A percentile compares a stretch with the other conserved stretches of the same genome.
Conservation (phyloP, 192 early-diverging fungal genomes). For the Coemansia sp. region DNA sequence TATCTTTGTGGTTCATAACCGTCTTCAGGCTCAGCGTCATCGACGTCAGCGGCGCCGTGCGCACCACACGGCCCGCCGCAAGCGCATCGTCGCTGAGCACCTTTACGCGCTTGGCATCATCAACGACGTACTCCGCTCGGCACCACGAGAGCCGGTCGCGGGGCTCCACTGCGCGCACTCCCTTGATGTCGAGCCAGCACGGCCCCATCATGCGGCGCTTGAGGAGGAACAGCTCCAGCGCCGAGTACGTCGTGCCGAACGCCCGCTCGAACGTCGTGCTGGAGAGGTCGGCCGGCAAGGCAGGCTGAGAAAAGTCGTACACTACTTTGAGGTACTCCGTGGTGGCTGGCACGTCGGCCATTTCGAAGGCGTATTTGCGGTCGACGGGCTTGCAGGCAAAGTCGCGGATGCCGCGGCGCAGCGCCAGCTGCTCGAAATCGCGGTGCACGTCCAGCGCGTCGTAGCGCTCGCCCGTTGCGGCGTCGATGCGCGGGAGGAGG, state of each 20-base stretch:
- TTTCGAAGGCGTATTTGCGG: conserved; percentile 93
- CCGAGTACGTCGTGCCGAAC: conserved; percentile 85
- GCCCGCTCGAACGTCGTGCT: conserved; percentile 78
- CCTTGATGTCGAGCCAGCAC: conserved; percentile 80
- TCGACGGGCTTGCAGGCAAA: conserved; percentile 64
- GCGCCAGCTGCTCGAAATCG: conserved; percentile 70
- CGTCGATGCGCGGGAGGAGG: conserved; percentile 75
- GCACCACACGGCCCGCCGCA: conserved; percentile 36
- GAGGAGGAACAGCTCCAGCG: conserved; percentile 91
- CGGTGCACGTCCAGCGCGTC: conserved; percentile 60
- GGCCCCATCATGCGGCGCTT: conserved; percentile 97
- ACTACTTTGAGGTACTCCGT: conserved; percentile 86
- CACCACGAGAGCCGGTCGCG: conserved; percentile 81
- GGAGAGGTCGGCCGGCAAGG: conserved; percentile 55
- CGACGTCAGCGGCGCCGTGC: conserved; percentile 75
- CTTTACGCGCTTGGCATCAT: conserved; percentile 68
- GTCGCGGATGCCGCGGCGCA: conserved; percentile 56
- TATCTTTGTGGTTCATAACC: conserved; percentile 74
- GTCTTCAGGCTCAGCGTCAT: conserved; percentile 89
- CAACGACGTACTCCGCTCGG: conserved; percentile 69
- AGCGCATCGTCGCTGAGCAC: conserved; percentile 60
- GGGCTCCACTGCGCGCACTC: conserved; percentile 45
- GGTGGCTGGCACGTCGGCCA: conserved; percentile 72
- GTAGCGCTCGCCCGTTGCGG: conserved; percentile 50
- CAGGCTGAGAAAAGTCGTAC: conserved; percentile 69